Evolutionary conservation across 257 asterid genomes (phyloP), one percentile per base, ranked within the genome.

Genomic region (Capsicum chinense): DNA sequence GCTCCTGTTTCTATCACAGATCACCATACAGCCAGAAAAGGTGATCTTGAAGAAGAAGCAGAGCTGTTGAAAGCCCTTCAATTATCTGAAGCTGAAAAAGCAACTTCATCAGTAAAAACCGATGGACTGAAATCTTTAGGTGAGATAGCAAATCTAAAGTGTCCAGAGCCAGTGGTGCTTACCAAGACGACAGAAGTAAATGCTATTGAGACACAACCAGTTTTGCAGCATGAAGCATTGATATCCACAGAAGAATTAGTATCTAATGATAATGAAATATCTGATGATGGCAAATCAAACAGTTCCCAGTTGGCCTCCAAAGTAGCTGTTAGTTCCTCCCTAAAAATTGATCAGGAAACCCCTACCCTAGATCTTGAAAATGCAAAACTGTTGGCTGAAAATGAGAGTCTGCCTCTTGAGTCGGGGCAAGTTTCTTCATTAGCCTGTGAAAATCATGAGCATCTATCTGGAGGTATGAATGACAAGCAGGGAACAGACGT

Each of bases 31-130:
- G 86, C 86, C 68, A 93, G 92, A 85, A 94, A 90, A 91, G 98
- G 98, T 69, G 98, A 97, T 74, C 67, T 92, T 84, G 97, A 93
- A 88, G 99, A 96, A 90, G 94, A 90, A 89, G 91, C 89, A 66
- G 99, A 93, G 88, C 92, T 95, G 11, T 59, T 86, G 85, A 91
- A 86, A 90, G 89, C 59, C 81, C 88, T 95, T 89, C 89, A 87
- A 85, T 86, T 97, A 87, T 92, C 98, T 52, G 93, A 88, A 87
- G 89, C 85, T 33, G 95, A 83, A 76, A 76, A 0, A 39, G 83
- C 89, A 47, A 62, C 81, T 85, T 67, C 92, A 74, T 78, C 85
- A 68, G 80, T 81, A 48, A 88, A 82, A 67, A 71, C 82, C 73
- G 88, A 87, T 87, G 82, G 14, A 35, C 59, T 66, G 26, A 79